Evolutionary conservation across 1,284 basidiomycete species (phyloP).

Genomic region (Ganoderma sp.): DNA sequence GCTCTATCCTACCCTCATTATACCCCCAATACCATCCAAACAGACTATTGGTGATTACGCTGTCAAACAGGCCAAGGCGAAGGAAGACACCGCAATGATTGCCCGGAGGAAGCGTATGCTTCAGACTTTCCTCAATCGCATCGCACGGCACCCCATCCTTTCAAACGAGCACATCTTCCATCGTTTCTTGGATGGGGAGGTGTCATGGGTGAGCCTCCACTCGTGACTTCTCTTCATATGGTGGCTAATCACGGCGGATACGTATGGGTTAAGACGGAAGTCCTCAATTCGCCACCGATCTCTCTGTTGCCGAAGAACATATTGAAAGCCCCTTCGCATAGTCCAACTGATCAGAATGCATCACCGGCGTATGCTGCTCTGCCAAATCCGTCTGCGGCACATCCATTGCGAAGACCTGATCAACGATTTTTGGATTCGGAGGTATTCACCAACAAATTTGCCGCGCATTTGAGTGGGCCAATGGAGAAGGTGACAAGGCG

Average conservation of each 20-base stretch:
- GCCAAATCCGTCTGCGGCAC: slow-evolving; percentile 87
- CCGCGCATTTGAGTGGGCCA: slow-evolving; percentile 85
- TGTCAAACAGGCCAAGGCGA: slow-evolving; percentile 95
- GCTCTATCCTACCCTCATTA: slow-evolving; percentile 95
- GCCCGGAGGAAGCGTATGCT: slow-evolving; percentile 92
- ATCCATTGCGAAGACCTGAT: slow-evolving; percentile 87
- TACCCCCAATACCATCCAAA: slow-evolving; percentile 98
- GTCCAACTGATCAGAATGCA: slow-evolving; percentile 83
- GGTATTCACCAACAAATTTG: slow-evolving; percentile 95
- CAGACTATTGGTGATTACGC: slow-evolving; percentile 97
- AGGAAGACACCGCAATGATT: slow-evolving; percentile 94
- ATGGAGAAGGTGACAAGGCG: slow-evolving; percentile 97
- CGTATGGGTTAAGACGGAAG: slow-evolving; percentile 73
- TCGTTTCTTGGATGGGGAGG: slow-evolving; percentile 93
- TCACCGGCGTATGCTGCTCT: slow-evolving; percentile 83
- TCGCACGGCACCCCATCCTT: slow-evolving; percentile 90
- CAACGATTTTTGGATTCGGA: slow-evolving; percentile 97
- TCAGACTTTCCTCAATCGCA: slow-evolving; percentile 91
- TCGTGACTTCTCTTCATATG: not conserved
- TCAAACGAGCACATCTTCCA: slow-evolving; percentile 95
- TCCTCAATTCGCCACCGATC: slow-evolving; percentile 90
- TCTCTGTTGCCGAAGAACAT: slow-evolving; percentile 94
- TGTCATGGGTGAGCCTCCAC: slow-evolving; percentile 81
- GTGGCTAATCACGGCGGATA: not conserved
- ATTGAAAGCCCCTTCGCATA: slow-evolving; percentile 92